phyloP scores from a whole-genome alignment of 805 yeast genomes.

The Ogataea glucozyma region DNA sequence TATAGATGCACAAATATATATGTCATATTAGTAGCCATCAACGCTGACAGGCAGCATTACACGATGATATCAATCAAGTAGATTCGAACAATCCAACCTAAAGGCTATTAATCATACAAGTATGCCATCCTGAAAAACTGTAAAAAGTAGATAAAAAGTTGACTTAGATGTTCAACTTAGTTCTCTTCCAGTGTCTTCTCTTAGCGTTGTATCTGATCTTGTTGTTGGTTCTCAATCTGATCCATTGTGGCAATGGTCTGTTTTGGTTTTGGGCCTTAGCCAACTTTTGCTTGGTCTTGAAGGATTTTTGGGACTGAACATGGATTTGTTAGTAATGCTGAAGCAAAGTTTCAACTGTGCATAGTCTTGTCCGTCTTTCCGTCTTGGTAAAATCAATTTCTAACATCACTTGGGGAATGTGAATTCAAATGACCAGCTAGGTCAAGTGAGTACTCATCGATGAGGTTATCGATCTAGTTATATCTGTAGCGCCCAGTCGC shows the following conservation, averaged over 20 bases:
- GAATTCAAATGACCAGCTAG: too few species aligned
- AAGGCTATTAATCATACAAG: slow-evolving; percentile 6
- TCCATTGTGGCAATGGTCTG: slow-evolving; percentile 99
- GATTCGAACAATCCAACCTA: slow-evolving; percentile 5
- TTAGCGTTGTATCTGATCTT: slow-evolving; percentile 98
- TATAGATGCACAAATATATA: slow-evolving; percentile 20
- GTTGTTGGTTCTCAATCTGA: slow-evolving; percentile 98
- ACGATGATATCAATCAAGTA: slow-evolving; percentile 1
- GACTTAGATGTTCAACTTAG: slow-evolving; percentile 92
- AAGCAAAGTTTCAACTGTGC: not conserved
- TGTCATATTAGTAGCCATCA: slow-evolving; percentile 10
- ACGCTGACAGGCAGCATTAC: slow-evolving; percentile 6
- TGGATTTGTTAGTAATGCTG: slow-evolving; percentile 7
- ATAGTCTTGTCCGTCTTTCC: too few species aligned
- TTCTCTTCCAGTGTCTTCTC: slow-evolving; percentile 99
- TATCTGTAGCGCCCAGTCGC: too few species aligned
- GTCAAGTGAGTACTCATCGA: too few species aligned
- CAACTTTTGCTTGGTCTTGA: slow-evolving; percentile 96
- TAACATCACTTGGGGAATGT: too few species aligned
- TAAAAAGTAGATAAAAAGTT: slow-evolving; percentile 1
- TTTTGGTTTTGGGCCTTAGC: slow-evolving; percentile 98
- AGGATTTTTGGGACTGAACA: slow-evolving; percentile 84
- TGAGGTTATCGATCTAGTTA: too few species aligned
- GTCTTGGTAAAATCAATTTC: too few species aligned
- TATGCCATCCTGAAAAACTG: slow-evolving; percentile 8